These are phyloP conservation scores for Mycena olivaceomarginata DNA, from an alignment of 768 basidiomycete genomes.

Conservation along the genomic window DNA sequence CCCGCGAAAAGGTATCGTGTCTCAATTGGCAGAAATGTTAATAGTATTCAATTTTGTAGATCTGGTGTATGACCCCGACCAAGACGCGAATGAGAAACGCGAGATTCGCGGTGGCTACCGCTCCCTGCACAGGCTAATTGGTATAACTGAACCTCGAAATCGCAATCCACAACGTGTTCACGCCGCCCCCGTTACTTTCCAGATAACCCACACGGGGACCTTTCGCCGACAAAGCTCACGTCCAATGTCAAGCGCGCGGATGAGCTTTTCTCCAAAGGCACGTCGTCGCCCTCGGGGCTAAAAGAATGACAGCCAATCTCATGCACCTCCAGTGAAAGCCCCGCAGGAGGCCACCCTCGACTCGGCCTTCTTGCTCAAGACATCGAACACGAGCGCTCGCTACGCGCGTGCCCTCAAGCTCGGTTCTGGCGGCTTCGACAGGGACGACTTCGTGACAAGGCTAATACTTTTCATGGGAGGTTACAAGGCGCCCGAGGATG, in stretches of 20 bases:
- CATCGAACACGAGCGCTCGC: conserved; percentile 85
- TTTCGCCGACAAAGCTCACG: conserved; percentile 72
- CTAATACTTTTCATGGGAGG: conserved; percentile 88
- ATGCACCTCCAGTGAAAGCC: conserved; percentile 73
- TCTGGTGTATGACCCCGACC: conserved; percentile 32
- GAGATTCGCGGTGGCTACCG: conserved; percentile 23
- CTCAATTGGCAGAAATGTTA: not conserved
- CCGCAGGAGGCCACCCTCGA: conserved; percentile 94
- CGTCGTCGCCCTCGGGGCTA: not conserved
- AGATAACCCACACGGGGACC: conserved; percentile 52
- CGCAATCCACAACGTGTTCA: too few species aligned
- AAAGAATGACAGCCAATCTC: not conserved
- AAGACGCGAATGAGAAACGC: conserved; percentile 25
- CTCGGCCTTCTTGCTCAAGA: conserved; percentile 85
- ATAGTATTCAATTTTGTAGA: not conserved
- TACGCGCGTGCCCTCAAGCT: conserved; percentile 94
- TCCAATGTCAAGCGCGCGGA: conserved; percentile 75
- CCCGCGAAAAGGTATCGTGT: not conserved
- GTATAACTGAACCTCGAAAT: not conserved
- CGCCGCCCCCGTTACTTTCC: not conserved
- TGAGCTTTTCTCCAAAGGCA: conserved; percentile 78
- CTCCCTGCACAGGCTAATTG: conserved; percentile 22
- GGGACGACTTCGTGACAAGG: conserved; percentile 91
- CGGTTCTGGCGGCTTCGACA: conserved; percentile 90
- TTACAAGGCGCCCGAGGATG: conserved; percentile 59